phyloP scores from a whole-genome alignment of 768 basidiomycete genomes.

The Coprinopsis strossmayeri region DNA sequence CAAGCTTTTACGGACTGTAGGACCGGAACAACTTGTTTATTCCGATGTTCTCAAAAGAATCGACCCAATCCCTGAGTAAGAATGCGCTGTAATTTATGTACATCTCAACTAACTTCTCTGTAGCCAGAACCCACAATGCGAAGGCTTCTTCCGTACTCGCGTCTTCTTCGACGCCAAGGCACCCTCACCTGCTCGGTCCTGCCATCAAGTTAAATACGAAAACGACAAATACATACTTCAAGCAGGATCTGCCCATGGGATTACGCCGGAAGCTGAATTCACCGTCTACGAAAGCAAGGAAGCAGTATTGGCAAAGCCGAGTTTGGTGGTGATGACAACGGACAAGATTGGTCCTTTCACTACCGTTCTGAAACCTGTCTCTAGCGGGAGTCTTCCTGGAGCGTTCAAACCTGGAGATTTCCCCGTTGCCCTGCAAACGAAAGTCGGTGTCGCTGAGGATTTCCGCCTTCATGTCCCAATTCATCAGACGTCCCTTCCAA shows the following conservation, averaged over 20 bases:
- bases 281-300: constrained; percentile 19
- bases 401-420: constrained; percentile 2
- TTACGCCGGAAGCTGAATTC: constrained; percentile 21
- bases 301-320: constrained; percentile 15
- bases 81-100: background rate
- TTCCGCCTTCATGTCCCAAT: constrained; percentile 1
- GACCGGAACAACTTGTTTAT: constrained; percentile 24
- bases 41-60: constrained; percentile 25
- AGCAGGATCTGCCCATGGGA: constrained; percentile 17
- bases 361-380: constrained; percentile 5
- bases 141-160: constrained; percentile 8
- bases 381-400: constrained; percentile 8
- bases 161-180: constrained; percentile 6
- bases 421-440: constrained; percentile 8
- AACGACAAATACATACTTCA: background rate
- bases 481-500: background rate
- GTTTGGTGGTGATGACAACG: constrained; percentile 17
- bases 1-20: constrained; percentile 16
- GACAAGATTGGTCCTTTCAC: constrained; percentile 16
- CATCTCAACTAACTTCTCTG: background rate
- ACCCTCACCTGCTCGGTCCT: background rate
- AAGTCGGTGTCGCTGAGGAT: background rate
- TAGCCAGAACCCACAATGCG: constrained; percentile 15
- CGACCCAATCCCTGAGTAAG: constrained; percentile 20
- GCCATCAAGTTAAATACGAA: constrained; percentile 4